Base-by-base conservation (phyloP, 2,329 filamentous ascomycete genomes). In the Pestalotiopsis fici region DNA sequence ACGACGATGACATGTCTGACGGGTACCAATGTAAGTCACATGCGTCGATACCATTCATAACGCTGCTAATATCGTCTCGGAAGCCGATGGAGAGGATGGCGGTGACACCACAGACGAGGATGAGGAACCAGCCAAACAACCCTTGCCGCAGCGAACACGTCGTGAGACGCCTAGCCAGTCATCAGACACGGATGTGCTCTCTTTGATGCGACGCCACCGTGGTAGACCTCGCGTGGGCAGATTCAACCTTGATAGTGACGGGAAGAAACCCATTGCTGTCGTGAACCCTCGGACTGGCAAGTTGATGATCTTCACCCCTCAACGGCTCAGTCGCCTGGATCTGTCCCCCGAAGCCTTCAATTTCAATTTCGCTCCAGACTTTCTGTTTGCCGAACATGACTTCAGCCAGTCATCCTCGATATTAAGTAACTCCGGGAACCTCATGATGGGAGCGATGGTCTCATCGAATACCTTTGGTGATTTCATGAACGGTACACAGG, bases 381-480 rank as follows among this genome's bases (percentile, higher is more conserved):
- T 83, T 21, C 84, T 83, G 74, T 74, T 81, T 69, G 65, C 74
- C 61, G 75, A 81, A 65, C 74, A 47, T 31, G 59, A 62, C 37
- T 35, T 81, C 47, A 35, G 74, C 18, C 78, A 83, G 65, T 75
- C 82, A 3, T 83, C 83, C 0, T 88, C 90, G 18, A 88, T 92
- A 74, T 80, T 91, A 69, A 88, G 85, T 75, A 90, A 91, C 68
- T 88, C 89, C 21, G 89, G 90, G 66, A 92, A 93, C 68, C 86
- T 95, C 71, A 94, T 95, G 92, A 89, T 95, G 81, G 91, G 90
- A 61, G 91, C 90, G 72, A 90, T 94, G 80, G 86, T 90, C 65
- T 86, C 86, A 1, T 83, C 82, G 66, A 85, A 85, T 69, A 83
- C 85, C 0, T 86, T 87, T 71, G 85, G 84, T 55, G 85, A 88